phyloP scores from a whole-genome alignment of 169 alveolate species.

The Cyclospora cayetanensis region DNA sequence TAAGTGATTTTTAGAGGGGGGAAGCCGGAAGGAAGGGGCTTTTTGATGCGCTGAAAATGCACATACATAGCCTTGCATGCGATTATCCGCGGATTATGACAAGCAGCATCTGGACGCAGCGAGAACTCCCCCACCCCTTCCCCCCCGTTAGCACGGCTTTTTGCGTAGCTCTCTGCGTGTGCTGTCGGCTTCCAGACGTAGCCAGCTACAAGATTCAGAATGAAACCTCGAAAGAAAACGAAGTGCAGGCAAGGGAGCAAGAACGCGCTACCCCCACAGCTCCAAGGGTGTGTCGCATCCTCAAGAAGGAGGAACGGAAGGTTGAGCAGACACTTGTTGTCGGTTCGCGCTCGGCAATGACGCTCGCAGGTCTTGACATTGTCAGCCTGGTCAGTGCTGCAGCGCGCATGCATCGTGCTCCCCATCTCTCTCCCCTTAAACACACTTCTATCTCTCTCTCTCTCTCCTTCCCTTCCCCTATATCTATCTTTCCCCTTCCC shows the following conservation, averaged over 20 bases:
- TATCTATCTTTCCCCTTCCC: no score
- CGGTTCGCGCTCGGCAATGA: conserved; percentile 1
- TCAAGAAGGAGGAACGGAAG: not conserved
- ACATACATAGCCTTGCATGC: no score
- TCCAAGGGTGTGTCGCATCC: conserved; percentile 6
- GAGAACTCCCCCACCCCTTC: no score
- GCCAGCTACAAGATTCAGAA: conserved; percentile 26
- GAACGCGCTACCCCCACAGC: not conserved
- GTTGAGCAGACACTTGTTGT: conserved; percentile 7
- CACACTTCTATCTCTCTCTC: no score
- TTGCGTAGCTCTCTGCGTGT: not conserved
- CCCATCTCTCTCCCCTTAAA: no score
- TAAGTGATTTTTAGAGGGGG: not conserved
- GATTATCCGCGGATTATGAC: no score
- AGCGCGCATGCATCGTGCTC: conserved; percentile 29
- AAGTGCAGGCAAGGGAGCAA: not conserved
- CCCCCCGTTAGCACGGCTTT: no score
- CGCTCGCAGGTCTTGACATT: conserved; percentile 53
- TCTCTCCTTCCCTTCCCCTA: no score
- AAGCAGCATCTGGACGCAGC: no score
- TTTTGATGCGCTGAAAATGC: no score
- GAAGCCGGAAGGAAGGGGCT: not conserved
- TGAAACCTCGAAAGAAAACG: not conserved
- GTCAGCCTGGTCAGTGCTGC: conserved; percentile 3
- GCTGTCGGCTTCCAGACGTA: not conserved